These are phyloP conservation scores for Microdochium trichocladiopsis DNA, from an alignment of 2,329 filamentous ascomycete species.

Conservation along the genomic window DNA sequence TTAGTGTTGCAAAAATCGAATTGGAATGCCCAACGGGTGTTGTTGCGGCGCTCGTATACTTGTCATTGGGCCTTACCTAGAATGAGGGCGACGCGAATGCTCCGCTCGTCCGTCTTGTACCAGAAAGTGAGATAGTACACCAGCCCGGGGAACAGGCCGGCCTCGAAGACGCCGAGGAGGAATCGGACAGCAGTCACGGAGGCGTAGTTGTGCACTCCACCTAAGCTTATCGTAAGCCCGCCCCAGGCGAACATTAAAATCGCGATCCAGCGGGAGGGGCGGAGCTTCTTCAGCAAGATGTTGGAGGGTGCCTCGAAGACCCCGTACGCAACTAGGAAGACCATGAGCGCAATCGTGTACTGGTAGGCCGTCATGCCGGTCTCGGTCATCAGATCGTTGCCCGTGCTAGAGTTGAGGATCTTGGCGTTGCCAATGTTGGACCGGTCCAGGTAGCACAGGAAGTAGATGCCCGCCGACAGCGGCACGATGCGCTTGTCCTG, in stretches of 20 bases:
- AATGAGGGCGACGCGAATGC: slow-evolving; percentile 64
- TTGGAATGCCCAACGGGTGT: too few species aligned
- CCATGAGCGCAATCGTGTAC: slow-evolving; percentile 36
- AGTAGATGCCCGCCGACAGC: slow-evolving; percentile 43
- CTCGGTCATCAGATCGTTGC: slow-evolving; percentile 25
- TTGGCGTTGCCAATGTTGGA: slow-evolving; percentile 42
- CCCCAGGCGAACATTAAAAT: slow-evolving; percentile 64
- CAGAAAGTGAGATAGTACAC: slow-evolving; percentile 66
- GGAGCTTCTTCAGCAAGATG: slow-evolving; percentile 56
- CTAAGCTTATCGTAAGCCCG: slow-evolving; percentile 59
- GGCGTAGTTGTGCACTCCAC: slow-evolving; percentile 53
- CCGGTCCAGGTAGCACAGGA: slow-evolving; percentile 50
- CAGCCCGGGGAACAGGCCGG: slow-evolving; percentile 62
- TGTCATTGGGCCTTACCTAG: slow-evolving; percentile 50
- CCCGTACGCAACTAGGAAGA: slow-evolving; percentile 54
- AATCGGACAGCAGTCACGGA: slow-evolving; percentile 62
- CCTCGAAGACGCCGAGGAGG: slow-evolving; percentile 62
- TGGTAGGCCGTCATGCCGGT: slow-evolving; percentile 20
- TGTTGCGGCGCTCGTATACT: too few species aligned
- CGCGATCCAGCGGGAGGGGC: slow-evolving; percentile 56
- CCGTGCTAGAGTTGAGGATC: slow-evolving; percentile 26
- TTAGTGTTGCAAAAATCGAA: too few species aligned
- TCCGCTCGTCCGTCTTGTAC: slow-evolving; percentile 65
- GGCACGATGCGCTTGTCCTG: slow-evolving; percentile 48
- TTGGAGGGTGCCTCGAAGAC: slow-evolving; percentile 61